These are phyloP conservation scores for Alternaria longipes DNA, from an alignment of 2,329 filamentous ascomycete genomes.

Conservation along the genomic window DNA sequence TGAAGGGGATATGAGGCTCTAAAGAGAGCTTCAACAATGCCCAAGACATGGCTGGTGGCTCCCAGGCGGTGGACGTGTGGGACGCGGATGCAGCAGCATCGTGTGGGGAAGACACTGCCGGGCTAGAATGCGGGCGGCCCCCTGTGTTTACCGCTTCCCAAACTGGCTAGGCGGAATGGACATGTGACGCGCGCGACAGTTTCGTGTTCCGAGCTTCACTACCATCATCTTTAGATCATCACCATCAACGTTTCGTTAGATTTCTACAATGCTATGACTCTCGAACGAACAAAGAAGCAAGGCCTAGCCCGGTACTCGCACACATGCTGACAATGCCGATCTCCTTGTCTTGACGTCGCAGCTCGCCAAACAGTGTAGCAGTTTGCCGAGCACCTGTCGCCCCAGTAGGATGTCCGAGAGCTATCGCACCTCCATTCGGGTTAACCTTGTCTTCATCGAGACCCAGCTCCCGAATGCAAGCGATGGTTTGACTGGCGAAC, in stretches of 20 bases:
- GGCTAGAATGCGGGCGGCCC: slow-evolving; percentile 5
- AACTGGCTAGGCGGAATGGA: background rate
- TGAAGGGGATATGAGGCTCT: slow-evolving; percentile 11
- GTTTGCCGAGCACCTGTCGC: slow-evolving; percentile 81
- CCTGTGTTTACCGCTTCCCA: slow-evolving; percentile 1
- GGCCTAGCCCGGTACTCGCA: slow-evolving; percentile 46
- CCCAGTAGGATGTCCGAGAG: slow-evolving; percentile 81
- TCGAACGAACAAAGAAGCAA: slow-evolving; percentile 45
- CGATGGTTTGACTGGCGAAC: slow-evolving; percentile 95
- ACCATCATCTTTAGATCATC: background rate
- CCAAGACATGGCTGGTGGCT: slow-evolving; percentile 21
- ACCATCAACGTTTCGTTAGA: background rate
- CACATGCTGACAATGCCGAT: slow-evolving; percentile 93
- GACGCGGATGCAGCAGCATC: slow-evolving; percentile 23
- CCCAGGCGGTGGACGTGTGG: slow-evolving; percentile 25
- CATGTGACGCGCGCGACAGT: slow-evolving; percentile 5
- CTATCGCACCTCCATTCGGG: slow-evolving; percentile 81
- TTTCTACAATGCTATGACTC: slow-evolving; percentile 28
- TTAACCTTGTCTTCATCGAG: slow-evolving; percentile 81
- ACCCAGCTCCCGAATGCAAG: slow-evolving; percentile 74
- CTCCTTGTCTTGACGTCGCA: slow-evolving; percentile 73
- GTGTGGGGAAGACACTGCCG: slow-evolving; percentile 40
- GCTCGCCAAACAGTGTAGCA: slow-evolving; percentile 77
- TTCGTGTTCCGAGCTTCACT: background rate
- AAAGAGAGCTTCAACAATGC: slow-evolving; percentile 17